Base-by-base conservation (phyloP, 257 asterid genomes). In the Salvia splendens region DNA sequence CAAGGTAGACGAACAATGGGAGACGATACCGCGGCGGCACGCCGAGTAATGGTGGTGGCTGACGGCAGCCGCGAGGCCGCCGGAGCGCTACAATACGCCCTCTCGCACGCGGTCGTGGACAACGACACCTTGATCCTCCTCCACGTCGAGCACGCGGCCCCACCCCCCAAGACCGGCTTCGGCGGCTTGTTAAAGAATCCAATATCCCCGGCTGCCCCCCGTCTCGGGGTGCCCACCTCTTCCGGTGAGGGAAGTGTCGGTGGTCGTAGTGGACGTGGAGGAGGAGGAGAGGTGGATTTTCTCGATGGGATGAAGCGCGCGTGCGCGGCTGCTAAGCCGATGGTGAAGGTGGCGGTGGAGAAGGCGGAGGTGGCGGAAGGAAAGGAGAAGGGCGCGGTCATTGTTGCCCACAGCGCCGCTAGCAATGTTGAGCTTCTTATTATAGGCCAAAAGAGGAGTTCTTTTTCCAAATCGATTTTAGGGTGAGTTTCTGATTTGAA, bases 41-140 rank as follows among this genome's bases (percentile, higher is more conserved):
- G 86, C 12, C 85, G 64, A 70, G 83, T 86, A 48, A 77, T 89
- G 96, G 95, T 89, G 84, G 91, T 89, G 30, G 95, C 85, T 20
- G 91, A 89, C 61, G 80, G 85, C 69, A 82, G 77, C 65, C 86
- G 92, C 17, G 95, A 89, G 61, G 83, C 96, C 9, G 80, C 91
- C 1, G 86, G 89, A 2, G 93, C 95, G 12, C 91, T 89, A 20
- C 79, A 87, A 47, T 87, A 89, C 20, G 84, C 93, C 0, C 84
- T 89, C 45, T 76, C 86, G 52, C 93, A 89, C 45, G 92, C 87
- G 7, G 62, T 89, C n/a, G 46, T 75, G 16, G 91, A 87, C 9
- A 78, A 83, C 41, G 93, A 87, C 60, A 74, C 72, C 0, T 60
- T 89, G 45, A 68, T 87, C 38, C 89, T 89, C 52, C 81, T 89